These are phyloP conservation scores for Tritrichomonas foetus DNA, from an alignment of 208 protist species.

Conservation along the genomic window DNA sequence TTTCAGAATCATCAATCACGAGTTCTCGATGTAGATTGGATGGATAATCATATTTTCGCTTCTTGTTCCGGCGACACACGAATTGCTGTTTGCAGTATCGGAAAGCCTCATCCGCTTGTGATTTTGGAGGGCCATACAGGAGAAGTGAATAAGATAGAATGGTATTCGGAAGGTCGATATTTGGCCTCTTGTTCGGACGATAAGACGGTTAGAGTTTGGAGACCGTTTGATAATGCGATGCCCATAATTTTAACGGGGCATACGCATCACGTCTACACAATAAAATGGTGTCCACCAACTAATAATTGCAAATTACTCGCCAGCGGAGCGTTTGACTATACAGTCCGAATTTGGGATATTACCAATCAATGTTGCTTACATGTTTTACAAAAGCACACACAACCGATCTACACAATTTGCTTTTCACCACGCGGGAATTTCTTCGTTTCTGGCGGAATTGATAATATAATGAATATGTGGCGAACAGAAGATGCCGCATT, in stretches of 20 bases:
- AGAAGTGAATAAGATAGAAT: constrained; percentile 75
- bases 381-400: neutral
- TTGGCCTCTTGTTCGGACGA: constrained; percentile 78
- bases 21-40: constrained; percentile 75
- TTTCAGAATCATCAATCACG: constrained; percentile 66
- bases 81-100: constrained; percentile 68
- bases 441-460: constrained; percentile 24
- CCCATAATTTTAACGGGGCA: neutral
- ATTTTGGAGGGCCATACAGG: constrained; percentile 58
- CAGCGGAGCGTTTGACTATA: neutral
- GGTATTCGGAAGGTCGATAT: constrained; percentile 66
- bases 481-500: neutral
- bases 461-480: neutral
- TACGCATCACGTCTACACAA: constrained; percentile 9
- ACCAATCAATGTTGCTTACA: neutral
- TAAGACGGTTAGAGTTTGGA: constrained; percentile 64
- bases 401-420: constrained; percentile 31
- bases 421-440: constrained; percentile 9
- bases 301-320: neutral
- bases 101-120: constrained; percentile 41
- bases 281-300: neutral
- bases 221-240: neutral
- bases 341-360: neutral
- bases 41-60: constrained; percentile 67
- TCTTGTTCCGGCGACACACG: constrained; percentile 69